These are phyloP conservation scores for Cyclotella baltica DNA, from an alignment of 108 stramenopile species.

Conservation along the genomic window DNA sequence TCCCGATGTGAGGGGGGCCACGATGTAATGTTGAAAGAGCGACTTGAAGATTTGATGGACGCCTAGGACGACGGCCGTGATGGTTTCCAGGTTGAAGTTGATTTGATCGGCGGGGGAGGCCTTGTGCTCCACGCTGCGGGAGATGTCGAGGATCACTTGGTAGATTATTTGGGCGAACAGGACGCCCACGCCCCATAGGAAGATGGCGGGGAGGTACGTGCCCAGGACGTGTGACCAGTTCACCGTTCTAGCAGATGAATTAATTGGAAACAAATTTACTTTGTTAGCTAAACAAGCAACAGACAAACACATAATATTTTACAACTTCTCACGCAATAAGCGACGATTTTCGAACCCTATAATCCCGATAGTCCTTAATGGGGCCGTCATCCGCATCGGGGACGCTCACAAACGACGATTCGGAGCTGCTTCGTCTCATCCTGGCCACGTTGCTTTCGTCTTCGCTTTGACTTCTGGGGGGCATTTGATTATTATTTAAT, in stretches of 20 bases:
- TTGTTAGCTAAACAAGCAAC: too few relatives aligned
- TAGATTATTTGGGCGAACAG: slow-evolving; percentile 77
- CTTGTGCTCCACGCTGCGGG: slow-evolving; percentile 44
- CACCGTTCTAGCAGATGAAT: too few relatives aligned
- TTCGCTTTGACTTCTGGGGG: not conserved
- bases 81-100: slow-evolving; percentile 60
- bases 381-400: slow-evolving; percentile 56
- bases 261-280: too few relatives aligned
- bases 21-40: slow-evolving; percentile 55
- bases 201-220: slow-evolving; percentile 78
- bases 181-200: slow-evolving; percentile 67
- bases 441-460: not conserved
- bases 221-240: slow-evolving; percentile 90
- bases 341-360: slow-evolving; percentile 55
- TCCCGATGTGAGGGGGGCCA: slow-evolving; percentile 53
- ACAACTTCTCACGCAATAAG: slow-evolving; percentile 48
- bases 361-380: slow-evolving; percentile 52
- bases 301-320: too few relatives aligned
- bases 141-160: slow-evolving; percentile 76
- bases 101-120: slow-evolving; percentile 54
- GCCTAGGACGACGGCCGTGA: slow-evolving; percentile 60
- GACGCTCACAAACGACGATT: slow-evolving; percentile 48
- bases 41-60: slow-evolving; percentile 65
- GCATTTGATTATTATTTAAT: too few relatives aligned
- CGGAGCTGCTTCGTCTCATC: slow-evolving; percentile 48